Base-by-base conservation (phyloP, 1,284 basidiomycete species). In the Ganoderma lingzhi region DNA sequence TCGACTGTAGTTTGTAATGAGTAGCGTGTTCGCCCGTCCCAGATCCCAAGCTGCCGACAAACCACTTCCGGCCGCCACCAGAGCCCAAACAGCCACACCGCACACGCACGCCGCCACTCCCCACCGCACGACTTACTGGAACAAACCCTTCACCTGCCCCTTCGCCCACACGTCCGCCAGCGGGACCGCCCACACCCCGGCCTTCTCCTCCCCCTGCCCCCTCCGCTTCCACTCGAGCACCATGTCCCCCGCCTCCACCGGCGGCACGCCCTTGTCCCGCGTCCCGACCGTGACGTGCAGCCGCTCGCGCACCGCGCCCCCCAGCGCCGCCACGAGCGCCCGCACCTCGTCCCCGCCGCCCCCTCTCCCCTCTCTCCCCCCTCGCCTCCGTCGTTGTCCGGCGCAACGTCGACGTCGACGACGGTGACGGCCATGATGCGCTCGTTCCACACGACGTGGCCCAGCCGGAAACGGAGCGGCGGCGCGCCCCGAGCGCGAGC, bases 251-350 rank as follows among this genome's bases (percentile, higher is more conserved):
- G 90, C 94, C 82, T 98, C 95, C 56, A 93, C 89, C 1, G 96
- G 87, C 0, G 79, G 75, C 1, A 97, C 84, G 2, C 82, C 80
- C 19, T 80, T 78, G 53, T 85, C 77, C 65, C 79, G 76, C 5
- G 95, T 97, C 2, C 95, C 98, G 4, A 99, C 90, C 0, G 98
- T 99, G 69, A 99, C 88, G 79, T 99, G 98, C 72, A 97, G 78
- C 70, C 86, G 73, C 14, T 82, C 74, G 69, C 81, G 82, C 14
- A 90, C 75, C 19, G 87, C 85, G 17, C 82, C 77, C 0, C 87
- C 83, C 28, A 96, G 75, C 58, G 72, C 76, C 3, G 79, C 78
- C 28, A 91, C 72, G 62, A 93, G 89, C 45, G 83, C 82, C 17
- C 23, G 23, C 23, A 23, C 23, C 23, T 23, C 23, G 23, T 35